phyloP scores from a whole-genome alignment of 768 basidiomycete species.

The Lactifluus pinguis region DNA sequence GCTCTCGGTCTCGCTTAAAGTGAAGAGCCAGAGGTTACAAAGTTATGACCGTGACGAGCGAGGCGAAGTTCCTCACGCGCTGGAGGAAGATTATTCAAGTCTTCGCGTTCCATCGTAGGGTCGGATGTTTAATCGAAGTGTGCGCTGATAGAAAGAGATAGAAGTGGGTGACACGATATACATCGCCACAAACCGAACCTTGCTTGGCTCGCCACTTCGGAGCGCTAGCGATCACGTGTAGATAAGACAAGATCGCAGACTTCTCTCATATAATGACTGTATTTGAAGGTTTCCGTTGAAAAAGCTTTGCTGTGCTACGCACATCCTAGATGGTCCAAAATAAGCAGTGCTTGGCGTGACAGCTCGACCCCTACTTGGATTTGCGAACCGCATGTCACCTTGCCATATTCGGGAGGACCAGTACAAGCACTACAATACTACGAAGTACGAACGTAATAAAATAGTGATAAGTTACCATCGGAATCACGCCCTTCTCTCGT shows the following conservation, averaged over 20 bases:
- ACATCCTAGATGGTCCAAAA: too few species aligned
- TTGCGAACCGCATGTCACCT: too few species aligned
- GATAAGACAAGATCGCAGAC: too few species aligned
- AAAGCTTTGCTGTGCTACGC: too few species aligned
- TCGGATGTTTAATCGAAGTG: not conserved
- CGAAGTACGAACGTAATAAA: conserved; percentile 1
- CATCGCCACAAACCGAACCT: not conserved
- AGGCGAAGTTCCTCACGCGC: not conserved
- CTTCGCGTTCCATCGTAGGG: not conserved
- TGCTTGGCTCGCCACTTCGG: too few species aligned
- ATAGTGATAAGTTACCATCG: not conserved
- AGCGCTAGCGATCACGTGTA: too few species aligned
- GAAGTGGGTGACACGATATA: not conserved
- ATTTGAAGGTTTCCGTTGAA: too few species aligned
- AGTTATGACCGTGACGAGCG: not conserved
- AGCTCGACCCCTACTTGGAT: too few species aligned
- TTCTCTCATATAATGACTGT: too few species aligned
- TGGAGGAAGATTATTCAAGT: not conserved
- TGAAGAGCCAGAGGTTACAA: not conserved
- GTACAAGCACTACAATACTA: not conserved
- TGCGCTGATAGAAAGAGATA: not conserved
- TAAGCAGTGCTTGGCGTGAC: too few species aligned
- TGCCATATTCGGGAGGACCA: not conserved
- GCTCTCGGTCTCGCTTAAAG: conserved; percentile 21
- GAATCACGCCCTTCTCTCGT: not conserved